Evolutionary conservation across 495 filamentous ascomycete genomes (phyloP).

Genomic region (Penicillium herquei): DNA sequence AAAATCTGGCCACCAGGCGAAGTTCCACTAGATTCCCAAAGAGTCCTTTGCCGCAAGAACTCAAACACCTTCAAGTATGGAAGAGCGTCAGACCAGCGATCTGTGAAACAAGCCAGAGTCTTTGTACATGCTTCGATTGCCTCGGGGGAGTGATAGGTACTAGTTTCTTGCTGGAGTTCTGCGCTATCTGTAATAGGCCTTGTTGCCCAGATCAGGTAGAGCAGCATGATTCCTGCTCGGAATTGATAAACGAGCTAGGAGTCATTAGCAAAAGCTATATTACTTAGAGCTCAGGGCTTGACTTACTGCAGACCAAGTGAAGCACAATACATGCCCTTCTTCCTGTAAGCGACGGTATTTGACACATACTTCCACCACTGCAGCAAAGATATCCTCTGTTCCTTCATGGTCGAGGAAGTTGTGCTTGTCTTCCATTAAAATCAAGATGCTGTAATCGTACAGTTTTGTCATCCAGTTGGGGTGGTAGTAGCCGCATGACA

Average conservation of each 20-base stretch:
- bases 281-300: background rate
- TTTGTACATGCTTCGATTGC: slow-evolving; percentile 23
- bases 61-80: slow-evolving; percentile 25
- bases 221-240: slow-evolving; percentile 30
- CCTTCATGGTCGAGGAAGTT: slow-evolving; percentile 26
- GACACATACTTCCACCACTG: slow-evolving; percentile 29
- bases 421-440: slow-evolving; percentile 30
- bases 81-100: slow-evolving; percentile 27
- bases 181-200: slow-evolving; percentile 6
- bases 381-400: slow-evolving; percentile 27
- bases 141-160: slow-evolving; percentile 16
- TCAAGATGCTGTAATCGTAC: slow-evolving; percentile 34
- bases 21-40: background rate
- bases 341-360: slow-evolving; percentile 30
- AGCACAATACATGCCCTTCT: slow-evolving; percentile 36
- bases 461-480: slow-evolving; percentile 35
- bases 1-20: background rate
- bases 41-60: slow-evolving; percentile 20
- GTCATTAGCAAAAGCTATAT: slow-evolving; percentile 1
- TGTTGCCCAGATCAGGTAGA: slow-evolving; percentile 32
- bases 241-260: slow-evolving; percentile 35
- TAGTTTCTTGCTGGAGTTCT: background rate
- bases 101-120: slow-evolving; percentile 24
- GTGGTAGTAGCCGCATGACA: slow-evolving; percentile 25
- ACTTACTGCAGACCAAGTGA: slow-evolving; percentile 37